Base-by-base conservation (phyloP, 2,329 filamentous ascomycete genomes). In the Penicillium janthinellum region DNA sequence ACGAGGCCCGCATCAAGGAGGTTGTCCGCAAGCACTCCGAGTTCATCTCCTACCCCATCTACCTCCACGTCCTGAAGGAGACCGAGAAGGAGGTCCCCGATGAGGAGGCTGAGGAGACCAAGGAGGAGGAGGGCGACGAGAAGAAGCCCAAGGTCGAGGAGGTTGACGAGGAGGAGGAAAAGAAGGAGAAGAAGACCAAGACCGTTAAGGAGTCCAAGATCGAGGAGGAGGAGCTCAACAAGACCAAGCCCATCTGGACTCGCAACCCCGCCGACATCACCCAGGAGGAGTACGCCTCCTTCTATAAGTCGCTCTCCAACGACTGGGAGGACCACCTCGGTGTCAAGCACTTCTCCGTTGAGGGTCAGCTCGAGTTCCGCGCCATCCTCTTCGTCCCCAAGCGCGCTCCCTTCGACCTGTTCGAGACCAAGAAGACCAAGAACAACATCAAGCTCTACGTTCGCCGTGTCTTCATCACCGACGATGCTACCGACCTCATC, bases 361-460 rank as follows among this genome's bases (percentile, higher is more conserved):
- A 99, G 86, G 95, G 95, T 89, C 95, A 98, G 86, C 93, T 99
- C 70, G 95, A 99, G 85, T 99, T 99, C 92, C 94, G 94, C 70
- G 95, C 95, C 70, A 96, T 99, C 82, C 92, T 99, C 79, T 99
- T 96, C 86, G 94, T 99, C 57, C 95, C 95, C 79, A 98, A 99
- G 91, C 94, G 95, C 75, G 95, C 95, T 81, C 95, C 95, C 74
- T 99, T 99, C 81, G 95, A 99, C 78, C 91, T 99, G 65, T 99
- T 99, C 81, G 95, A 99, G 90, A 97, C 94, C 79, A 99, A 99
- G 92, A 96, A 97, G 90, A 97, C 94, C 78, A 99, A 99, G 92
- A 99, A 98, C 91, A 99, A 99, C 90, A 98, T 99, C 88, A 99
- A 99, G 90, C 90, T 99, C 74, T 99, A 99, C 84, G 95, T 99